Evolutionary conservation across 2,329 filamentous ascomycete genomes (phyloP).

Genomic region (Hymenoscyphus albidus): DNA sequence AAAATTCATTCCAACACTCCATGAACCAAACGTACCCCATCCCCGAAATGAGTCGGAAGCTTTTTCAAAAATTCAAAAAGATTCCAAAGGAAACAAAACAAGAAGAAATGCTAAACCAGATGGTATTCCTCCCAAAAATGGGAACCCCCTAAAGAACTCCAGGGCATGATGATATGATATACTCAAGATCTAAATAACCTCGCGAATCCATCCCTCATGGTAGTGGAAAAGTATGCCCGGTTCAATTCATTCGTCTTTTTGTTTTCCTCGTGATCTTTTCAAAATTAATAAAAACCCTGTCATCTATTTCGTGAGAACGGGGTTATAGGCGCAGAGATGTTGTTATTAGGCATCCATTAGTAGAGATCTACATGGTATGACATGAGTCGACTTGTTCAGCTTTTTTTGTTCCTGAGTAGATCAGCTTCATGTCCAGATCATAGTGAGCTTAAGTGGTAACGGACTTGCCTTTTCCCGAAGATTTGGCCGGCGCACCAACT

Average conservation of each 20-base stretch:
- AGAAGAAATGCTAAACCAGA: constrained; percentile 10
- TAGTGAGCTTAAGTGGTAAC: not conserved
- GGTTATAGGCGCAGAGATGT: constrained; percentile 2
- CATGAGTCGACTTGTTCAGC: constrained; percentile 24
- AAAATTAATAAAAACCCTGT: not conserved
- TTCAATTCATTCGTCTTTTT: constrained; percentile 12
- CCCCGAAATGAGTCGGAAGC: not conserved
- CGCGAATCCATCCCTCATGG: constrained; percentile 16
- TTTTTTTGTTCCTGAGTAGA: constrained; percentile 30
- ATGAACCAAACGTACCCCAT: constrained; percentile 6
- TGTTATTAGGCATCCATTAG: not conserved
- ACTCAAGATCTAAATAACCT: constrained; percentile 11
- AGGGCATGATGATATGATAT: constrained; percentile 5
- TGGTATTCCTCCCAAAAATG: constrained; percentile 15
- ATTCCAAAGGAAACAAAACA: constrained; percentile 27
- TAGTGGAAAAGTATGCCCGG: constrained; percentile 14
- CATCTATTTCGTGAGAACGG: constrained; percentile 7
- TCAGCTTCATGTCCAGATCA: not conserved
- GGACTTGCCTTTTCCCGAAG: constrained; percentile 31
- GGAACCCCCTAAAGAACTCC: not conserved
- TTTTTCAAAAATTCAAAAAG: not conserved
- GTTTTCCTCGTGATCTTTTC: constrained; percentile 9
- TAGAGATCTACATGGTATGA: constrained; percentile 26
- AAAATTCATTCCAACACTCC: not conserved
- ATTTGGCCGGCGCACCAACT: constrained; percentile 24